Evolutionary conservation across 768 basidiomycete species (phyloP).

Genomic region (Polyporus arcularius): DNA sequence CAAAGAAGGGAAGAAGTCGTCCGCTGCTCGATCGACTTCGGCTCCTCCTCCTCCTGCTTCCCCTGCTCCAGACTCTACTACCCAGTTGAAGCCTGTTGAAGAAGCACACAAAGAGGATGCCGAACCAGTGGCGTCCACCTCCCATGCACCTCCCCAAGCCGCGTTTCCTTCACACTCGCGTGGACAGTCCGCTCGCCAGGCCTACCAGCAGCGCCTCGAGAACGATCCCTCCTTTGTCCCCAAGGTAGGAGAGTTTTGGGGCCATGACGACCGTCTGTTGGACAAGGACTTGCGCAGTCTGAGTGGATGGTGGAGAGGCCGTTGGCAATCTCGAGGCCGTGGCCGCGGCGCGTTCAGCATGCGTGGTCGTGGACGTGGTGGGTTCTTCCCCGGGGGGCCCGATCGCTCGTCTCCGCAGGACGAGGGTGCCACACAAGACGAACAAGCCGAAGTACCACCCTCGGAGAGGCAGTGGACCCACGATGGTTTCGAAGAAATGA

Average conservation of each 20-base stretch:
- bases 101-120: slow-evolving; percentile 27
- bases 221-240: slow-evolving; percentile 88
- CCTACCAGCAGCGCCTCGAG: slow-evolving; percentile 81
- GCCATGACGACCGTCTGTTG: slow-evolving; percentile 88
- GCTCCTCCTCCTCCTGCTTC: slow-evolving; percentile 35
- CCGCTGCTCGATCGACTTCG: slow-evolving; percentile 28
- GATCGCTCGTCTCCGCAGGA: slow-evolving; percentile 11
- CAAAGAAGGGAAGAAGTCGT: slow-evolving; percentile 36
- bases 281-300: slow-evolving; percentile 81
- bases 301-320: slow-evolving; percentile 86
- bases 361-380: slow-evolving; percentile 58
- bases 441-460: slow-evolving; percentile 44
- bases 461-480: slow-evolving; percentile 79
- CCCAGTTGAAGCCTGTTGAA: slow-evolving; percentile 22
- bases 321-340: slow-evolving; percentile 71
- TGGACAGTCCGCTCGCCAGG: slow-evolving; percentile 75
- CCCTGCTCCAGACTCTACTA: slow-evolving; percentile 26
- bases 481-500: slow-evolving; percentile 89
- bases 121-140: slow-evolving; percentile 42
- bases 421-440: slow-evolving; percentile 24
- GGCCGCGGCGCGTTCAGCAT: slow-evolving; percentile 49
- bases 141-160: slow-evolving; percentile 34
- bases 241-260: slow-evolving; percentile 91
- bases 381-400: slow-evolving; percentile 31
- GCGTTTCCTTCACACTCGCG: slow-evolving; percentile 37